A percentile compares a stretch with the other conserved stretches of the same genome.
These are phyloP conservation scores for Geotrichum fermentans DNA, from an alignment of 1,139 yeast genomes.

Conservation along the genomic window DNA sequence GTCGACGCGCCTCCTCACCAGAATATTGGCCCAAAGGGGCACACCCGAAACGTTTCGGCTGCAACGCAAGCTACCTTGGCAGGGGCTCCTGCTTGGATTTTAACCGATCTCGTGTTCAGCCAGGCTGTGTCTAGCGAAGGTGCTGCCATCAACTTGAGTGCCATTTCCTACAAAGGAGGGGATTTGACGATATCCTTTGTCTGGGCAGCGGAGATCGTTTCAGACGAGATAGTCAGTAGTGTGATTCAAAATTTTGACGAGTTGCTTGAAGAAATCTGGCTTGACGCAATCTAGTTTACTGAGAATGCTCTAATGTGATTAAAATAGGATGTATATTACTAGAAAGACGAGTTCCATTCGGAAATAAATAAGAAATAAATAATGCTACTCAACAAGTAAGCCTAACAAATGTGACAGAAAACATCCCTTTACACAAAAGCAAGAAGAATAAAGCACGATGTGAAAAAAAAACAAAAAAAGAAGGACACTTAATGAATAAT, in stretches of 20 bases:
- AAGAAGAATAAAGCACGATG: background rate
- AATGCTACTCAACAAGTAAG: too few relatives aligned
- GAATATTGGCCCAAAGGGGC: background rate
- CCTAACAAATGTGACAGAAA: too few relatives aligned
- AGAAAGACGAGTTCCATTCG: background rate
- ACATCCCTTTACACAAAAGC: too few relatives aligned
- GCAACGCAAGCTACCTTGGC: constrained; percentile 4
- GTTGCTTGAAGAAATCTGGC: constrained; percentile 1
- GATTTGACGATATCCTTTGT: constrained; percentile 6
- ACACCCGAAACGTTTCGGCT: background rate
- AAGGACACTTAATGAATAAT: too few relatives aligned
- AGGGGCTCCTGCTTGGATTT: background rate
- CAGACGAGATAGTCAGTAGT: background rate
- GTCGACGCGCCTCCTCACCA: background rate
- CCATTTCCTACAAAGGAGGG: constrained; percentile 2
- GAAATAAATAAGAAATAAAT: background rate
- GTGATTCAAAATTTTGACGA: constrained; percentile 1
- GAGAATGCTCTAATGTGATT: too few relatives aligned
- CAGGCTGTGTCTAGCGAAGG: constrained; percentile 7
- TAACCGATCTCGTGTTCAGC: background rate
- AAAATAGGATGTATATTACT: too few relatives aligned
- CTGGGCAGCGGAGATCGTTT: background rate
- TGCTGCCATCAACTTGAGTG: constrained; percentile 1
- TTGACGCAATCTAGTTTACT: background rate
- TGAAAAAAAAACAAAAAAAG: background rate